phyloP scores from a whole-genome alignment of 148 eudicot genomes.

The Salicornia ramosissima region DNA sequence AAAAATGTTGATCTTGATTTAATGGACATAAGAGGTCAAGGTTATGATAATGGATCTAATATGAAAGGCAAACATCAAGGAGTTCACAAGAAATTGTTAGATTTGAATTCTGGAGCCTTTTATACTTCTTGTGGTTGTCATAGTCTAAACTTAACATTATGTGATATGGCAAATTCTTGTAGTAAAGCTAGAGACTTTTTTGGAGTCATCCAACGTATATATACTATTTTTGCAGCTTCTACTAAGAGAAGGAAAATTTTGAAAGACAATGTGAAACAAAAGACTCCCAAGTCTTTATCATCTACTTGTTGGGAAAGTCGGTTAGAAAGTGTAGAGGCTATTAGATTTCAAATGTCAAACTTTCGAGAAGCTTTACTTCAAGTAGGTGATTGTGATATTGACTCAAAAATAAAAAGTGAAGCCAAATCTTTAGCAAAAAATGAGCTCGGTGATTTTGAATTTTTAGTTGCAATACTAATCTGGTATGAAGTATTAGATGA shows the following conservation, averaged over 20 bases:
- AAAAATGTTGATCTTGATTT: too few species aligned
- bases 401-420: slow-evolving; percentile 16
- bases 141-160: slow-evolving; percentile 23
- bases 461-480: not conserved
- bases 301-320: slow-evolving; percentile 25
- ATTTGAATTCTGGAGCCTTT: not conserved
- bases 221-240: slow-evolving; percentile 27
- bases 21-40: too few species aligned
- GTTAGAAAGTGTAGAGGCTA: slow-evolving; percentile 30
- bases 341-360: too few species aligned
- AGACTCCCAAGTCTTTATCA: slow-evolving; percentile 25
- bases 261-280: slow-evolving; percentile 3
- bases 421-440: slow-evolving; percentile 20
- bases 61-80: too few species aligned
- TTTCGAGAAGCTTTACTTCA: slow-evolving; percentile 26
- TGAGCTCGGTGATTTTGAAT: slow-evolving; percentile 27
- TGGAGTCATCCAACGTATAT: too few species aligned
- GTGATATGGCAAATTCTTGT: slow-evolving; percentile 31
- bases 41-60: slow-evolving; percentile 14
- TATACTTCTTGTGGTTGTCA: too few species aligned
- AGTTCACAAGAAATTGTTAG: not conserved
- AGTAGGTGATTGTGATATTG: slow-evolving; percentile 1
- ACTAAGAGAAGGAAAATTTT: slow-evolving; percentile 33
- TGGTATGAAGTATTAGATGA: not conserved
- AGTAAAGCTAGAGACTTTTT: slow-evolving; percentile 23